Conservation (phyloP, 192 early-diverging fungal species). For the Chytriomyces sp. region DNA sequence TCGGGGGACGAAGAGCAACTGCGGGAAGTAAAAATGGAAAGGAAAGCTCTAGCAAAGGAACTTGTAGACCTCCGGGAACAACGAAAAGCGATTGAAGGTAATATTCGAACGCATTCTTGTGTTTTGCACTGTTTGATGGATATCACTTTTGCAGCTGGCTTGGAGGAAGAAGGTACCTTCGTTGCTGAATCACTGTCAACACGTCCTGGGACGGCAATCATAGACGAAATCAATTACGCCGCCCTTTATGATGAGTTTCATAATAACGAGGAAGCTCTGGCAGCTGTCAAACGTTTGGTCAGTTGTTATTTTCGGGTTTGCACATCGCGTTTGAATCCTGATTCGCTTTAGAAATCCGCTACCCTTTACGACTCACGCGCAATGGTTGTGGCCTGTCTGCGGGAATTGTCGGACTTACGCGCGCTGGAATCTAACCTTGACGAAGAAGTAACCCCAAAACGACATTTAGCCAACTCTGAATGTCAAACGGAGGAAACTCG, state of each 20-base stretch:
- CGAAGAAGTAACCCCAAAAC: not conserved
- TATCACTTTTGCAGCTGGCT: not conserved
- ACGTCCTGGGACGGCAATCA: constrained; percentile 8
- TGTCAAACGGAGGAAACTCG: not conserved
- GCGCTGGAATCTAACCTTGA: constrained; percentile 12
- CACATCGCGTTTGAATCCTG: not conserved
- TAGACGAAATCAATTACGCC: constrained; percentile 22
- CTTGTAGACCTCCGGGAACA: constrained; percentile 10
- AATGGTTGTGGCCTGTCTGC: constrained; percentile 13
- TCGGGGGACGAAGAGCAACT: constrained; percentile 14
- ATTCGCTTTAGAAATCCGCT: not conserved
- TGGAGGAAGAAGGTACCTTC: not conserved
- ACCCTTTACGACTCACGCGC: constrained; percentile 18
- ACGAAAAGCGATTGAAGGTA: constrained; percentile 15
- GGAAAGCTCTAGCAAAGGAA: constrained; percentile 3
- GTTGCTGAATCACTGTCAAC: not conserved
- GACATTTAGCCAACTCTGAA: not conserved
- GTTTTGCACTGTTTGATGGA: not conserved
- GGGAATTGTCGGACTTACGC: constrained; percentile 13
- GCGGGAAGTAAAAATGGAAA: constrained; percentile 10
- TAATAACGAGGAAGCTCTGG: constrained; percentile 6
- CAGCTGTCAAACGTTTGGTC: constrained; percentile 23
- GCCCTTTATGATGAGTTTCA: constrained; percentile 27
- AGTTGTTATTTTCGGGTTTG: no score
- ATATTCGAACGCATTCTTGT: no score